Evolutionary conservation across 2,329 filamentous ascomycete genomes (phyloP), one percentile per base, ranked within the genome.

Genomic region (Fusarium sp.): DNA sequence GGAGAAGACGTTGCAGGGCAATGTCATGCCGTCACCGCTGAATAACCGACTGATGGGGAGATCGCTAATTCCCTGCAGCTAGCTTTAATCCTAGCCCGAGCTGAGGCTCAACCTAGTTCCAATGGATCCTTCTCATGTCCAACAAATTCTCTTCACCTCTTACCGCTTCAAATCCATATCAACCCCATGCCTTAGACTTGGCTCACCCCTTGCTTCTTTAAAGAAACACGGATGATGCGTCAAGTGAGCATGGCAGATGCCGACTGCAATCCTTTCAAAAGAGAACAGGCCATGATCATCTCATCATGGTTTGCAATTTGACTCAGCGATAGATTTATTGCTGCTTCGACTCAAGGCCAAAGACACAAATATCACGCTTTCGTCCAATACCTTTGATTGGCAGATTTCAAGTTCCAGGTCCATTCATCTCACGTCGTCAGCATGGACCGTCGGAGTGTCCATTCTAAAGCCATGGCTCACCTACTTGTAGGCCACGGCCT

Each of bases 21-120:
- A 53, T 44, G 29, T 34, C 34, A 62, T 57, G 32, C 57, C n/a
- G 62, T 62, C 67, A 67, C 63, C 44, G 40, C 40, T 62, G 40
- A 51, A 42, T 42, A 60, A 47, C 54, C 63, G 55, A 48, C 46
- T 24, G 18, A 34, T 47, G 41, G 59, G 51, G 45, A 72, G 34
- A 64, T 63, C 54, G 56, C 48, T 59, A 59, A 61, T 37, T 42
- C 51, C 57, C 61, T 64, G 65, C 67, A 60, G 56, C 52, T 24
- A 56, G 49, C 47, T 63, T 62, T 58, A 48, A 44, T 24, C 56
- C 32, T 45, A 37, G 51, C 22, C 57, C 32, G 41, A 48, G 59
- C 56, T 49, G 63, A 49, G 37, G 62, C 62, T 67, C 55, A 61
- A 46, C 29, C 56, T 27, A 27, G 20, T 30, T 59, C 51, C 25